Base-by-base conservation (phyloP, 208 protist species). In the Trypanosoma brucei region DNA sequence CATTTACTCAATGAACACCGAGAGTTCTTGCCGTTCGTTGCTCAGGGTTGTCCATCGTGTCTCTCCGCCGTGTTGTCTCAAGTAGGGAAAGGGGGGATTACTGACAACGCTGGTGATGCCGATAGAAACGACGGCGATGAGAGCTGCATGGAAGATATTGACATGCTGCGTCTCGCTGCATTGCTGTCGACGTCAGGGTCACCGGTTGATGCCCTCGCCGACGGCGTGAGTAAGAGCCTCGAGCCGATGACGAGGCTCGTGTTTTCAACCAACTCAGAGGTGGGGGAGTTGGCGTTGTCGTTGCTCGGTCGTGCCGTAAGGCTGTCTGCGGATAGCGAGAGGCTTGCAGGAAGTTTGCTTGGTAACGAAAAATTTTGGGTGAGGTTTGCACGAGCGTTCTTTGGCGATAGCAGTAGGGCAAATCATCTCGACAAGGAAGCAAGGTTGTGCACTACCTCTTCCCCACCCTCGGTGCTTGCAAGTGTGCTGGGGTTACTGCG, bases 11-110 rank as follows among this genome's bases (percentile, higher is more conserved):
- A 35, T 5, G 22, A 30, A 9, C 33, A 52, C 42, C 30, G 7
- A 2, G 2, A 30, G 40, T 30, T 70, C 2, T 31, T 42, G 50
- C 52, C 65, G 30, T 70, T 48, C 42, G 50, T 59, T 35, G 55
- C 65, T 5, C 65, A 70, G 35, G 65, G 65, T 11, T 59, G 22
- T 52, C 65, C 65, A 11, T 22, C 58, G 2, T 59, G 37, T 22
- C 39, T 70, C 2, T 30, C 50, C 13, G 31, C 65, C 2, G 13
- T 70, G 33, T 37, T 70, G 13, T 8, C 31, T 2, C n/a, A 38
- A 8, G 49, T 56, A 38, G 55, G 62, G 9, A 35, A 40, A n/a
- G 7, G 9, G 4, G 30, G 5, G 7, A 31, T 35, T n/a, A 14
- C 9, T 13, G 36, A n/a, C 33, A 13, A 30, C 54, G 36, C 3